Conservation (phyloP, 352 stramenopile genomes). For the Phytophthora litchii region DNA sequence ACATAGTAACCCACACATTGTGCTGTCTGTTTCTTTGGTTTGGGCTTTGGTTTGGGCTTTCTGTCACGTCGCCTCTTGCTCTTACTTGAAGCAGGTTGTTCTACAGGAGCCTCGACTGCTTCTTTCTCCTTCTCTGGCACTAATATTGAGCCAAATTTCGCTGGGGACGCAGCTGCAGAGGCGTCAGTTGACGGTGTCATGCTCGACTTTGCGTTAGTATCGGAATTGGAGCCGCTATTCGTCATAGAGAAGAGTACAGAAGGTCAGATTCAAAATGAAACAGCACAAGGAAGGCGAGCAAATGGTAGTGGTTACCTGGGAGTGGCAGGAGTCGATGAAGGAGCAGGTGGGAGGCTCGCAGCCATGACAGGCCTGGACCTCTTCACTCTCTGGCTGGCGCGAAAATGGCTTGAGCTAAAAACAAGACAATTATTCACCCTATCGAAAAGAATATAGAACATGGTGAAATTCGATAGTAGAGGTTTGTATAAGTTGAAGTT, state of each 20-base stretch:
- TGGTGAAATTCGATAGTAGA: constrained; percentile 14
- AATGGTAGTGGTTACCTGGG: constrained; percentile 6
- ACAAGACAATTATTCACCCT: constrained; percentile 7
- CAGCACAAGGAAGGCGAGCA: not conserved
- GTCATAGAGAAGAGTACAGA: constrained; percentile 7
- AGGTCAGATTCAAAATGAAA: not conserved
- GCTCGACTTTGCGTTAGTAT: constrained; percentile 15
- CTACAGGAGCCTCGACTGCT: not conserved
- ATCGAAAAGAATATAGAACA: constrained; percentile 20
- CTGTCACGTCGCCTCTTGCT: constrained; percentile 35
- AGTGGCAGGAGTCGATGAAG: constrained; percentile 21
- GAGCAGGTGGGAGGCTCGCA: constrained; percentile 21
- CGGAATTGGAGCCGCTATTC: constrained; percentile 21
- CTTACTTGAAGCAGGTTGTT: constrained; percentile 14
- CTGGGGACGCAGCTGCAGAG: constrained; percentile 6
- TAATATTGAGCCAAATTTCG: constrained; percentile 13
- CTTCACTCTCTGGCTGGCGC: constrained; percentile 16
- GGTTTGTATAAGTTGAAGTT: constrained; percentile 25
- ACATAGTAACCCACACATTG: constrained; percentile 69
- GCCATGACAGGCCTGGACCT: constrained; percentile 38
- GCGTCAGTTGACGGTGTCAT: constrained; percentile 22
- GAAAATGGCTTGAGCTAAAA: constrained; percentile 24
- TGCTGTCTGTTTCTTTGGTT: constrained; percentile 36
- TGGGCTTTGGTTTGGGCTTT: constrained; percentile 31
- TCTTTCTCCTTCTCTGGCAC: constrained; percentile 9